Evolutionary conservation across 208 protist species (phyloP), one percentile per base, ranked within the genome.

Genomic region (Leptomonas pyrrhocoris): DNA sequence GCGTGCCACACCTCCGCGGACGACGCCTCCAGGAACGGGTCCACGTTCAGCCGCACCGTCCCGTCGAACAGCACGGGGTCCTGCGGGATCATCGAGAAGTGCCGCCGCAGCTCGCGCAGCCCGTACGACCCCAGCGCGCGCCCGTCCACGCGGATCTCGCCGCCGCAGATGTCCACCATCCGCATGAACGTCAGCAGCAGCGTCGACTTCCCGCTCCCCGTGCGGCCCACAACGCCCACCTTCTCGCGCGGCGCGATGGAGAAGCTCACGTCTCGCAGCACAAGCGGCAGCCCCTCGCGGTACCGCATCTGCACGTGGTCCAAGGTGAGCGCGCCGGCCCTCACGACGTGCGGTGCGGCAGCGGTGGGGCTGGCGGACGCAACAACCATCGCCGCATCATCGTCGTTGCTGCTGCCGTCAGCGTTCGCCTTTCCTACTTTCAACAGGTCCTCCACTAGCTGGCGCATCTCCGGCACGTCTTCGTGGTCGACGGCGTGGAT

Each of bases 181-280:
- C 89, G 80, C 74, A 95, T 55, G 50, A 96, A 75, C 40, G 87
- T 81, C 59, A 88, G 68, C 70, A 96, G 54, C 60, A 97, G 79
- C 57, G 91, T 89, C 53, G 87, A 91, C 83, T 97, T 97, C 46
- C 93, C 93, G 55, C 79, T 85, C 21, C 94, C 94, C 23, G 93
- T 94, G 57, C 85, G 79, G 23, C 94, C 94, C 34, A 95, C 86
- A 30, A 98, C 65, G 15, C 79, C 85, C 6, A 96, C 82, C 79
- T 97, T 97, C 75, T 97, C 69, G 15, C 88, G 71, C 36, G 74
- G 67, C 43, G 53, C 51, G 27, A 98, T 86, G 9, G 34, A 36
- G 55, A 89, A 84, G 57, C 36, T 88, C 25, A 97, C 65, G 54
- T 46, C 55, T 31, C 55, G 55, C 31, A 96, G 77, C 38, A 94